Evolutionary conservation across 2,329 filamentous ascomycete species (phyloP).

Genomic region (Fusarium acutatum): DNA sequence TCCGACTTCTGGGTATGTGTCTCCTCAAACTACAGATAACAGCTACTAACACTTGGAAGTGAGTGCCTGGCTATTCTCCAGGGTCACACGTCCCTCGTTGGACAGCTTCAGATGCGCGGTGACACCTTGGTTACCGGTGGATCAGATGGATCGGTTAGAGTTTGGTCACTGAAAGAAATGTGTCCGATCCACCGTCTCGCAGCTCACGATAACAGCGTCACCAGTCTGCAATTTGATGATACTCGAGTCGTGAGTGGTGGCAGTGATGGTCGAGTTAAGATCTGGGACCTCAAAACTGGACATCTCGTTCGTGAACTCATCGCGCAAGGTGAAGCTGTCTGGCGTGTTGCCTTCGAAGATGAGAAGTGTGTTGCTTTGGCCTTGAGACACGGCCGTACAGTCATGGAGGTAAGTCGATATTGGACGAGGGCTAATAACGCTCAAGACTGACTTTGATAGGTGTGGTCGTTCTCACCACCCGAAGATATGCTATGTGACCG

Average conservation of each 20-base stretch:
- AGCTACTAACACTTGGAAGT: constrained; percentile 52
- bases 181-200: constrained; percentile 92
- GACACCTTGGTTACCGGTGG: constrained; percentile 96
- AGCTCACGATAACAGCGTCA: constrained; percentile 98
- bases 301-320: constrained; percentile 91
- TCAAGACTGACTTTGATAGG: constrained; percentile 61
- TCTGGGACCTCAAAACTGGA: constrained; percentile 95
- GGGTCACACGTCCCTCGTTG: constrained; percentile 95
- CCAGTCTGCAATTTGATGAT: constrained; percentile 96
- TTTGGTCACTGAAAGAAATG: constrained; percentile 94
- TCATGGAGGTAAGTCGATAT: constrained; percentile 86
- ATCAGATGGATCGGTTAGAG: constrained; percentile 92
- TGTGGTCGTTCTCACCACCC: constrained; percentile 94
- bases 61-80: constrained; percentile 92
- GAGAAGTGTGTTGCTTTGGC: constrained; percentile 98
- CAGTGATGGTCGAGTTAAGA: constrained; percentile 96
- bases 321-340: constrained; percentile 91
- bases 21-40: background rate
- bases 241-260: constrained; percentile 94
- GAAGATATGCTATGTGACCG: constrained; percentile 70
- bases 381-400: constrained; percentile 81
- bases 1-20: constrained; percentile 80
- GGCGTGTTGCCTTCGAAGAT: constrained; percentile 97
- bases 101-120: constrained; percentile 93
- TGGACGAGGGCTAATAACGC: background rate